Percentiles rank a stretch among this genome's conserved stretches.
phyloP scores from a whole-genome alignment of 2,329 filamentous ascomycete genomes.

The Alternaria conjuncta region DNA sequence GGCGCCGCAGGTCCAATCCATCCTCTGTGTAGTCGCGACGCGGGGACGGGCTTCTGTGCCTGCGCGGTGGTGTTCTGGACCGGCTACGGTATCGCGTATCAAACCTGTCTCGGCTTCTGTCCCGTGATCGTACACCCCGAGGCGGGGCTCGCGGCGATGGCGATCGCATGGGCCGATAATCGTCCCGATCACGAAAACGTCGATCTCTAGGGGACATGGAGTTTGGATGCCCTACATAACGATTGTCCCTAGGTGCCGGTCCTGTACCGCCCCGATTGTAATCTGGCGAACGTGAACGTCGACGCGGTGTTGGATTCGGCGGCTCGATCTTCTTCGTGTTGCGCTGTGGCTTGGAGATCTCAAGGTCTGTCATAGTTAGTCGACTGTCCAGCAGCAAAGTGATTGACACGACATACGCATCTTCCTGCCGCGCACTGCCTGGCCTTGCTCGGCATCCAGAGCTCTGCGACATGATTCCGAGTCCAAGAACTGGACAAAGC shows the following conservation, averaged over 20 bases:
- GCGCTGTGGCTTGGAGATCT: slow-evolving; percentile 87
- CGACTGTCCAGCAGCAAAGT: not conserved
- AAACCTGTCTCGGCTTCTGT: slow-evolving; percentile 56
- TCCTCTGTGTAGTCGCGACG: slow-evolving; percentile 60
- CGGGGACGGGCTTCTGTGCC: slow-evolving; percentile 74
- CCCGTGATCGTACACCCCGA: slow-evolving; percentile 46
- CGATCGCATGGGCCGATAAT: slow-evolving; percentile 60
- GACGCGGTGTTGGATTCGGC: slow-evolving; percentile 47
- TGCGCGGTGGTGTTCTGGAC: slow-evolving; percentile 70
- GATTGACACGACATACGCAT: slow-evolving; percentile 72
- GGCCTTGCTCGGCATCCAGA: slow-evolving; percentile 78
- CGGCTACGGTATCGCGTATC: slow-evolving; percentile 62
- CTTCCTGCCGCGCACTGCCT: slow-evolving; percentile 83
- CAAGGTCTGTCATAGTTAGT: slow-evolving; percentile 69
- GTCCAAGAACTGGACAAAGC: slow-evolving; percentile 92
- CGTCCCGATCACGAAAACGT: slow-evolving; percentile 64
- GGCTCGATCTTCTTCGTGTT: slow-evolving; percentile 67
- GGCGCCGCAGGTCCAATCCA: slow-evolving; percentile 73
- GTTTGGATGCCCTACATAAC: slow-evolving; percentile 45
- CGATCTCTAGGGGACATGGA: slow-evolving; percentile 56
- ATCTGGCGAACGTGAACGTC: slow-evolving; percentile 70
- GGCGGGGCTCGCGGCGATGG: slow-evolving; percentile 52
- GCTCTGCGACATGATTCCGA: slow-evolving; percentile 75
- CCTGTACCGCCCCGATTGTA: slow-evolving; percentile 55
- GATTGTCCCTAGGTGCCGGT: slow-evolving; percentile 57